Conservation (phyloP, 805 yeast genomes). For the Tetrapisispora fleetii region DNA sequence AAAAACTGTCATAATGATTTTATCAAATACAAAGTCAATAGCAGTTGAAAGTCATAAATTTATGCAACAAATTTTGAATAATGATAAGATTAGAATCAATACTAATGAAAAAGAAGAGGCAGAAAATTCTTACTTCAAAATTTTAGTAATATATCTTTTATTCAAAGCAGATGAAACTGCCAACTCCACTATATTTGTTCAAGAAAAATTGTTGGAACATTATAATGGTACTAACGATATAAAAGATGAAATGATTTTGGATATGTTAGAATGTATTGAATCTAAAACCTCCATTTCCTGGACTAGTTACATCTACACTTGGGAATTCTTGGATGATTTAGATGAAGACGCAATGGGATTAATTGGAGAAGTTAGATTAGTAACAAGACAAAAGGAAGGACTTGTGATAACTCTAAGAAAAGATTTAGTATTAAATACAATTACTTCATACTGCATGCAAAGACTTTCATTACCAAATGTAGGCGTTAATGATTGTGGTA, state of each 20-base stretch:
- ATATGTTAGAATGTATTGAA: constrained; percentile 51
- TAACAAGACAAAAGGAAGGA: constrained; percentile 38
- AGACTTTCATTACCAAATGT: constrained; percentile 24
- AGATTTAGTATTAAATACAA: constrained; percentile 39
- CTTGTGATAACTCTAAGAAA: constrained; percentile 44
- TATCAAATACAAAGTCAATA: constrained; percentile 31
- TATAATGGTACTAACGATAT: constrained; percentile 56
- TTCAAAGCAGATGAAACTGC: constrained; percentile 37
- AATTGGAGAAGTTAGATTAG: constrained; percentile 39
- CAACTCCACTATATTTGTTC: constrained; percentile 39
- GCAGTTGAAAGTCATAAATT: constrained; percentile 39
- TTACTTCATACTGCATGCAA: constrained; percentile 29
- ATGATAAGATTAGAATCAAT: constrained; percentile 29
- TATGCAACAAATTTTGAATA: constrained; percentile 55
- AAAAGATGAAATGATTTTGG: constrained; percentile 53
- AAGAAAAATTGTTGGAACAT: constrained; percentile 39
- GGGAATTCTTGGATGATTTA: constrained; percentile 48
- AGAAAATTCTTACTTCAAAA: constrained; percentile 33
- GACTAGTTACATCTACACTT: constrained; percentile 49
- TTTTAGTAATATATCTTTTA: constrained; percentile 40
- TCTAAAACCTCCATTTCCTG: constrained; percentile 44
- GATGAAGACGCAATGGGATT: constrained; percentile 35
- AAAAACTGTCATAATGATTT: constrained; percentile 34
- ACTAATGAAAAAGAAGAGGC: constrained; percentile 1
- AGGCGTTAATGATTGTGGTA: background rate